These are phyloP conservation scores for Termitomyces sp. DNA, from an alignment of 768 basidiomycete species.

Conservation along the genomic window DNA sequence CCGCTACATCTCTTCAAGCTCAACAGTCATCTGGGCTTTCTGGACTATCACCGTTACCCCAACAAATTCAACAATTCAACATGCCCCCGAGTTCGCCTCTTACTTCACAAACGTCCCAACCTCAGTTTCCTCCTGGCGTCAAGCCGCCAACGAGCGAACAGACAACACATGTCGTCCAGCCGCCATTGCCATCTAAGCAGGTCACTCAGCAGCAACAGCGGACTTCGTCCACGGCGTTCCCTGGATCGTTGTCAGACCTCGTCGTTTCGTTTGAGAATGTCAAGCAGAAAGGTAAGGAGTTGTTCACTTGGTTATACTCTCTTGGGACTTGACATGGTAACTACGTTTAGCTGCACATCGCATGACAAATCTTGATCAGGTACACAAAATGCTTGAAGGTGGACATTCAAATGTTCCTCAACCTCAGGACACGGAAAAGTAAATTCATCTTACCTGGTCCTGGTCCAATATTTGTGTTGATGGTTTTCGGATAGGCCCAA, in stretches of 20 bases:
- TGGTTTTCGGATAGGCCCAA: slow-evolving; percentile 62
- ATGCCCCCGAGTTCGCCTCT: slow-evolving; percentile 24
- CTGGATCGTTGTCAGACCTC: slow-evolving; percentile 84
- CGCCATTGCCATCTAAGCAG: slow-evolving; percentile 48
- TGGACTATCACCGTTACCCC: slow-evolving; percentile 35
- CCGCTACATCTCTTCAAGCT: slow-evolving; percentile 17
- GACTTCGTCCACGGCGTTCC: slow-evolving; percentile 49
- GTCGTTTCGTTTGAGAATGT: slow-evolving; percentile 94
- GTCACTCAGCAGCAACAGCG: slow-evolving; percentile 30
- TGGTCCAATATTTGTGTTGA: slow-evolving; percentile 7
- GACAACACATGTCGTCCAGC: slow-evolving; percentile 33
- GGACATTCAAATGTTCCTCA: slow-evolving; percentile 85
- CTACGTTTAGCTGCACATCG: slow-evolving; percentile 57
- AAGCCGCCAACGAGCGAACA: slow-evolving; percentile 48
- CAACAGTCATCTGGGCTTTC: slow-evolving; percentile 24
- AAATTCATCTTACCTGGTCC: slow-evolving; percentile 16
- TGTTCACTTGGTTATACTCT: not conserved
- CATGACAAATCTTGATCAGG: slow-evolving; percentile 81
- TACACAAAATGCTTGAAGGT: slow-evolving; percentile 92
- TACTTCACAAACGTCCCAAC: slow-evolving; percentile 45
- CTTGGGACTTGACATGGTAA: slow-evolving; percentile 3
- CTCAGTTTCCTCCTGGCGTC: slow-evolving; percentile 67
- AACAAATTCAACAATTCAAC: slow-evolving; percentile 32
- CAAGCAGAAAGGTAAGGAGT: slow-evolving; percentile 82
- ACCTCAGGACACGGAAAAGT: slow-evolving; percentile 96